phyloP scores from a whole-genome alignment of 176 grass and related monocot genomes.

The Melocanna baccifera region DNA sequence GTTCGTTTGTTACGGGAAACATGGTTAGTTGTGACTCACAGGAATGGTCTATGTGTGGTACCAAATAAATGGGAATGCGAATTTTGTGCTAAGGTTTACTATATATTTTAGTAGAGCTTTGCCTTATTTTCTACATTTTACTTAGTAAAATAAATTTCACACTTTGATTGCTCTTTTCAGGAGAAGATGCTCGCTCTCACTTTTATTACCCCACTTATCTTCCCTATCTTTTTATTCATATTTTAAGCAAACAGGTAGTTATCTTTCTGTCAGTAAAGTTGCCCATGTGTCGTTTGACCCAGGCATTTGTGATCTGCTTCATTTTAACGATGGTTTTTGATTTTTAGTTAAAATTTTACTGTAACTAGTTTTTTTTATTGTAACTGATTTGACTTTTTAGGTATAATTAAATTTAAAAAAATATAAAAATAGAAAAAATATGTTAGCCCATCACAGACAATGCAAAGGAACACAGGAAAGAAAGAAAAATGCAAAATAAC shows the following conservation, averaged over 20 bases:
- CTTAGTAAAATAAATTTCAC: not conserved
- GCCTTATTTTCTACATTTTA: not conserved
- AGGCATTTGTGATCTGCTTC: conserved; percentile 22
- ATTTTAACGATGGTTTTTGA: too few species aligned
- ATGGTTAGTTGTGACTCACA: not conserved
- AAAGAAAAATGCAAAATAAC: too few species aligned
- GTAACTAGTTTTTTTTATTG: too few species aligned
- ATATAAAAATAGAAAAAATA: too few species aligned
- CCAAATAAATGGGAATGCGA: not conserved
- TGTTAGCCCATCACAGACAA: too few species aligned
- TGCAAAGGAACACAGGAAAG: too few species aligned
- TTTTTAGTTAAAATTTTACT: too few species aligned
- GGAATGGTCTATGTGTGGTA: not conserved
- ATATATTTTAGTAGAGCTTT: not conserved
- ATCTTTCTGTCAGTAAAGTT: conserved; percentile 31
- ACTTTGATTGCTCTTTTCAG: not conserved
- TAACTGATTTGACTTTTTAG: too few species aligned
- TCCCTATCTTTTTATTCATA: not conserved
- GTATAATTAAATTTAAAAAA: too few species aligned
- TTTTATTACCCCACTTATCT: not conserved
- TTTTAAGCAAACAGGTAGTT: conserved; percentile 17
- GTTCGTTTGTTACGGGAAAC: not conserved
- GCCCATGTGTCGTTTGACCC: conserved; percentile 36
- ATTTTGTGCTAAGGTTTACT: not conserved
- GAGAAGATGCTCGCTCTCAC: conserved; percentile 1